A percentile compares a stretch with the other conserved stretches of the same genome.
Conservation (phyloP, 805 yeast genomes). For the Lipomyces anomalus region DNA sequence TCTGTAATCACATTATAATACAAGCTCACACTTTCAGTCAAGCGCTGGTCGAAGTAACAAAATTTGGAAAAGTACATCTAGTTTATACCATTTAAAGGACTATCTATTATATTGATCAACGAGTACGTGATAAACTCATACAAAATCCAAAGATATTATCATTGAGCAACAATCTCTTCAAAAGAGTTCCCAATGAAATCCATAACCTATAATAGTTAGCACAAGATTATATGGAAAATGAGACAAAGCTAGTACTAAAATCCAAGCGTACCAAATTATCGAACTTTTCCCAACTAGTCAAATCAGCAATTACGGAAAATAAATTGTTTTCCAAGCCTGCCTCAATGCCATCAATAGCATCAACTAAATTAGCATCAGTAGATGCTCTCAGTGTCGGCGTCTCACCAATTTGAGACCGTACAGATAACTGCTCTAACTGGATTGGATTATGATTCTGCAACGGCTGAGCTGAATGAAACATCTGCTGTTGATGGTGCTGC, state of each 20-base stretch:
- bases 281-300: conserved; percentile 18
- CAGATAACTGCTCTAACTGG: neutral
- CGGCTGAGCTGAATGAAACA: neutral
- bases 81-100: too few species aligned
- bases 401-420: neutral
- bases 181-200: conserved; percentile 9
- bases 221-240: too few species aligned
- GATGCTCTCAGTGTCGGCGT: neutral
- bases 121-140: too few species aligned
- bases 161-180: too few species aligned
- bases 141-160: too few species aligned
- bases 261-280: conserved; percentile 17
- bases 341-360: neutral
- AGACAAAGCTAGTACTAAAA: too few species aligned
- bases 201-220: too few species aligned
- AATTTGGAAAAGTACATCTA: too few species aligned
- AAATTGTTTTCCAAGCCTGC: neutral
- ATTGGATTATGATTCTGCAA: neutral
- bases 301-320: conserved; percentile 2
- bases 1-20: too few species aligned
- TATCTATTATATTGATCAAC: too few species aligned
- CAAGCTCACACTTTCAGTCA: too few species aligned
- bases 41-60: too few species aligned
- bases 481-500: neutral
- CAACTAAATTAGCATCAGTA: neutral